Conservation (phyloP, 106 monocot genomes). For the Apostasia ramifera region DNA sequence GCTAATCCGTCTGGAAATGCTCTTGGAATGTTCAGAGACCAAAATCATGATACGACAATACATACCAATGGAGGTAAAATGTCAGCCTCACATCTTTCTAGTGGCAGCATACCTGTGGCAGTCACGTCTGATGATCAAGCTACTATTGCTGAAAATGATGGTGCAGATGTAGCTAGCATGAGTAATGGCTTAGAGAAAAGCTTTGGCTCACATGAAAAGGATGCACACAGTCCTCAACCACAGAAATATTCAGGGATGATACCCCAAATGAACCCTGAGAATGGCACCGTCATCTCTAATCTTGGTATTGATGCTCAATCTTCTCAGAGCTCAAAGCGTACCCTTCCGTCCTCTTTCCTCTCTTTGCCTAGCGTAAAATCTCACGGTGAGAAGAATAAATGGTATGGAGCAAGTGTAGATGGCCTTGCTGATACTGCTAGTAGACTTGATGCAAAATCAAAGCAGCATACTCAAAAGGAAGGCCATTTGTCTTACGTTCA, state of each 20-base stretch:
- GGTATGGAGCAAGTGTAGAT: neutral
- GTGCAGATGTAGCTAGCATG: neutral
- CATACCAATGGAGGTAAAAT: neutral
- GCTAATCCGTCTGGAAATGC: neutral
- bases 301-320: neutral
- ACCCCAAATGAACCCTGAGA: neutral
- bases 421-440: neutral
- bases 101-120: neutral
- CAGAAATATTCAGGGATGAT: neutral
- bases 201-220: neutral
- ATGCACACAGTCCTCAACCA: neutral
- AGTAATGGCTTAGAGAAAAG: no score
- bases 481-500: neutral
- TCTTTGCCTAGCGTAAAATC: neutral
- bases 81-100: neutral
- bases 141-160: neutral
- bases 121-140: neutral
- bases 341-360: conserved; percentile 6
- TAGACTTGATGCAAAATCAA: neutral
- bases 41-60: neutral
- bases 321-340: neutral
- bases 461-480: neutral
- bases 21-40: neutral
- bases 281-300: neutral
- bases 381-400: neutral